Percentiles rank a stretch among this genome's conserved stretches.
These are phyloP conservation scores for Carex scoparia DNA, from an alignment of 176 grass and related monocot genomes.

Conservation along the genomic window DNA sequence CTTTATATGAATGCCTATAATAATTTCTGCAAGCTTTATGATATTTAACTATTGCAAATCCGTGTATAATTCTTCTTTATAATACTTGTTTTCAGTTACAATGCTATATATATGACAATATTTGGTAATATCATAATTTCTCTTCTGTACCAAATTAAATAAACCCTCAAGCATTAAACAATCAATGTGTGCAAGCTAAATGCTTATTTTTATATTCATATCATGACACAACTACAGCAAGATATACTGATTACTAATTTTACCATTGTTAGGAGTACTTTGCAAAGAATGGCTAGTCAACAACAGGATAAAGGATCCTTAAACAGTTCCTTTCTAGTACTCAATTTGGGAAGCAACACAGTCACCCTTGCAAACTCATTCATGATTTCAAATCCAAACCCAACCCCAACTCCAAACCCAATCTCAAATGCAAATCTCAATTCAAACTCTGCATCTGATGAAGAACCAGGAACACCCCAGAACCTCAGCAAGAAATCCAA, in stretches of 20 bases:
- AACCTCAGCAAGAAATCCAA: not conserved
- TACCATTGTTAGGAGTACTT: not conserved
- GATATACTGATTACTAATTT: not conserved
- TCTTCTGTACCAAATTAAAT: not conserved
- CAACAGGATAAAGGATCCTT: slow-evolving; percentile 17
- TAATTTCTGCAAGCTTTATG: not conserved
- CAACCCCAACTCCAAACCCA: not conserved
- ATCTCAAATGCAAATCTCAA: slow-evolving; percentile 8
- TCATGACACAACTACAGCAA: not conserved
- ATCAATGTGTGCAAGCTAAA: not conserved
- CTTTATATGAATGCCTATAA: not conserved
- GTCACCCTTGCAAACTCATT: slow-evolving; percentile 15
- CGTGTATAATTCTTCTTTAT: not conserved
- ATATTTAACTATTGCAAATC: not conserved
- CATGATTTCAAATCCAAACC: slow-evolving; percentile 7
- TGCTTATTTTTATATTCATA: not conserved
- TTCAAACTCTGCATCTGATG: slow-evolving; percentile 17
- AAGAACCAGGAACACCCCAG: not conserved
- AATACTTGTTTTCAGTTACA: not conserved
- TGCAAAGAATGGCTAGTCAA: slow-evolving; percentile 10
- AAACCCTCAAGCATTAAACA: not conserved
- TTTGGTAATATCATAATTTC: not conserved
- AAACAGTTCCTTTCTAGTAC: slow-evolving; percentile 37
- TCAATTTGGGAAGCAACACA: slow-evolving; percentile 34
- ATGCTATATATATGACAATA: not conserved